These are phyloP conservation scores for Blastocystis sp. DNA, from an alignment of 352 stramenopile genomes.

Conservation along the genomic window DNA sequence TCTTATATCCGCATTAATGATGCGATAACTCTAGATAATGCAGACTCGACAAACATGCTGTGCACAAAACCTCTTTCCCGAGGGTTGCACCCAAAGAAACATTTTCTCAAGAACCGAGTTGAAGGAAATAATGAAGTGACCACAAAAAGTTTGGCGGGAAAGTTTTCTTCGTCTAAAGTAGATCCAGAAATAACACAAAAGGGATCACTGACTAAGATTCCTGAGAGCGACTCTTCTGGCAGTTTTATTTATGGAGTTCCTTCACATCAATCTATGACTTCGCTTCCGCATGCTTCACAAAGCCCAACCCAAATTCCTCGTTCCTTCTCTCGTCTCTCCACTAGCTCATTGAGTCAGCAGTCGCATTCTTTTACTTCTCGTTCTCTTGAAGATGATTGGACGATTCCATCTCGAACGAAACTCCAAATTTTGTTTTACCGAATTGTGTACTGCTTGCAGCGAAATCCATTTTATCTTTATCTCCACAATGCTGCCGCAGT, in stretches of 20 bases:
- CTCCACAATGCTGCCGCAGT: not conserved
- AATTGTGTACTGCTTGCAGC: not conserved
- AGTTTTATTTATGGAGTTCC: not conserved
- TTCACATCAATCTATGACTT: not conserved
- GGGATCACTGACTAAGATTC: not conserved
- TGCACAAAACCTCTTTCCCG: not conserved
- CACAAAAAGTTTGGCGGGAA: not conserved
- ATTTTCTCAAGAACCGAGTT: not conserved
- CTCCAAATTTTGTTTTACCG: not conserved
- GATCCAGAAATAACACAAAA: not conserved
- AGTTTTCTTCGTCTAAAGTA: not conserved
- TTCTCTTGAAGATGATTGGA: not conserved
- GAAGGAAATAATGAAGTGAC: not conserved
- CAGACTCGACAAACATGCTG: not conserved
- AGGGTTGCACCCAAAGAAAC: not conserved
- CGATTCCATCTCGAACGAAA: not conserved
- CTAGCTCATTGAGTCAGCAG: not conserved
- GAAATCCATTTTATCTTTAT: not conserved
- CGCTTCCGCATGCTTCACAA: not conserved
- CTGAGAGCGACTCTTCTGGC: not conserved
- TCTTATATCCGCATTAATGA: not conserved
- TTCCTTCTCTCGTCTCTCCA: not conserved
- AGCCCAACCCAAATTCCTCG: too few species aligned
- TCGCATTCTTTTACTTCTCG: not conserved
- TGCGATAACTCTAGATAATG: not conserved